Evolutionary conservation across 768 basidiomycete genomes (phyloP).

Genomic region (Pholiota microspora): DNA sequence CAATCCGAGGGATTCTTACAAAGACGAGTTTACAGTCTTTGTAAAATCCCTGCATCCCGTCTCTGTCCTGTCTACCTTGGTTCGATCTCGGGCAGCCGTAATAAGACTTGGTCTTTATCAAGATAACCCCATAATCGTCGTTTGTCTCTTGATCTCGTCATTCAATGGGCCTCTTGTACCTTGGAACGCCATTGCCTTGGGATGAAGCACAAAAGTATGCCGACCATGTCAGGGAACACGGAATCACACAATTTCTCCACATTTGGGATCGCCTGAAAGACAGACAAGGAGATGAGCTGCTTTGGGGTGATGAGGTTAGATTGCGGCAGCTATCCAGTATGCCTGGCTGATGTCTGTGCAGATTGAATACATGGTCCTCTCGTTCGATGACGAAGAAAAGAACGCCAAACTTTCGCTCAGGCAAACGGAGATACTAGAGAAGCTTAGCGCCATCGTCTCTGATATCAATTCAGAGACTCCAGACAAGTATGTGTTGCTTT

Average conservation of each 20-base stretch:
- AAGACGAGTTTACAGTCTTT: slow-evolving; percentile 18
- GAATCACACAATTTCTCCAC: slow-evolving; percentile 92
- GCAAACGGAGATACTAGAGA: slow-evolving; percentile 89
- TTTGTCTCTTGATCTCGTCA: slow-evolving; percentile 1
- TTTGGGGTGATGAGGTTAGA: slow-evolving; percentile 97
- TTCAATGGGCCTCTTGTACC: slow-evolving; percentile 86
- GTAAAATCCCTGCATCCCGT: slow-evolving; percentile 4
- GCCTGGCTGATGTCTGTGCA: slow-evolving; percentile 8
- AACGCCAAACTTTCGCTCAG: slow-evolving; percentile 90
- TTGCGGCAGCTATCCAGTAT: neutral
- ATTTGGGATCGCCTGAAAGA: slow-evolving; percentile 94
- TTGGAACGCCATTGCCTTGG: slow-evolving; percentile 94
- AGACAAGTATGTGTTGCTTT: slow-evolving; percentile 47
- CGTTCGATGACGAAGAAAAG: slow-evolving; percentile 74
- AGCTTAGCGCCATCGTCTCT: slow-evolving; percentile 65
- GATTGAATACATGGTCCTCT: slow-evolving; percentile 96
- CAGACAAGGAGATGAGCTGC: slow-evolving; percentile 83
- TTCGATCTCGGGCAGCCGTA: neutral
- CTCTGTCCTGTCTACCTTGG: neutral
- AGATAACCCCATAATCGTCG: neutral
- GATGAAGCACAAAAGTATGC: slow-evolving; percentile 83
- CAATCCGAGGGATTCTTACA: slow-evolving; percentile 21
- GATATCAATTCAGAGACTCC: slow-evolving; percentile 62
- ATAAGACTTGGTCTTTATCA: neutral
- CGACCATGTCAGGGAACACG: slow-evolving; percentile 88